Base-by-base conservation (phyloP, 139 green algal species). In the Tetratostichococcus sp. region DNA sequence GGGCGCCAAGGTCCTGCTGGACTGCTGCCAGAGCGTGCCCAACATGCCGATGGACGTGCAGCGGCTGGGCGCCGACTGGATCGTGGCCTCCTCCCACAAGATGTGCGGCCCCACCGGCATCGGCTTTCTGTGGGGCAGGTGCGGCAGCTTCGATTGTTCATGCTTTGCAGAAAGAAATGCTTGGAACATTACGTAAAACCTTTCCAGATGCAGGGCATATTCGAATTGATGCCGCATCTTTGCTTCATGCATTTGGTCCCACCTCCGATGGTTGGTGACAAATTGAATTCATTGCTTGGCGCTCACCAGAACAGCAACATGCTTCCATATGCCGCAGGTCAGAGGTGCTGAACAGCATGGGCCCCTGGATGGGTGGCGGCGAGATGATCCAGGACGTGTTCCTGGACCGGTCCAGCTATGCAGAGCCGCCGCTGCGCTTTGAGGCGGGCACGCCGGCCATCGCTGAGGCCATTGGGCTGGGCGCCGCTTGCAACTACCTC, bases 351-450 rank as follows among this genome's bases (percentile, higher is more conserved):
- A 82, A 94, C 73, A 43, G 74, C 28, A 99, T 99, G 96, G 86
- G 87, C 22, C 96, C 96, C 0, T 99, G 91, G 82, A 94, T 96
- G 91, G 94, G 95, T 33, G 96, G 96, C 39, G 96, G 96, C 23
- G 96, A 99, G 83, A 99, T 99, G 96, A 99, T 99, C 35, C 68
- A 90, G 70, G 90, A 97, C 71, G 96, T 99, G 42, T 95, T 87
- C 71, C 77, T 98, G 59, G 89, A 97, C 72, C 85, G 91, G 58
- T 96, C 89, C 16, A 99, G 96, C 0, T 99, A 94, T 74, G 93
- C 95, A 0, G 76, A 86, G 33, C 95, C 96, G 4, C 96, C 96
- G 6, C 86, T 76, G 22, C 83, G 95, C 21, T 99, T 99, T 79
- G 96, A 99, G 84, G 93, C 96, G 0, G 96, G 96, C 69, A 99